Evolutionary conservation across 140 eudicot genomes (phyloP), one percentile per base, ranked within the genome.

Genomic region (Oenanthe javanica): DNA sequence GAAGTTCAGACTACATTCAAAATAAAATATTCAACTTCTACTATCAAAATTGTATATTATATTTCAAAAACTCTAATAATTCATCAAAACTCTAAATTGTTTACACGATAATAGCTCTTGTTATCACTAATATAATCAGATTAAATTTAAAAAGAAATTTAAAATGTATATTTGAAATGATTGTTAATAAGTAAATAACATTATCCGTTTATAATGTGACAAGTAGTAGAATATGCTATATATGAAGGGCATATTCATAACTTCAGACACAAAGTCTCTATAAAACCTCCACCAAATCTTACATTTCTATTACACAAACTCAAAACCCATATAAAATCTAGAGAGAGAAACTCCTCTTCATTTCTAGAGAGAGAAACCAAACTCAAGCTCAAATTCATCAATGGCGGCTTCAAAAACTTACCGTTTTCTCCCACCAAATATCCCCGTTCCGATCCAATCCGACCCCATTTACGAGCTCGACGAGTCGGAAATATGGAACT

Each of bases 401-500:
- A 73, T 73, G 88, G 88, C 86, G 77, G 79, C 86, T 48, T 79
- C 88, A 8, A 79, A 70, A 61, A 73, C 51, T 78, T 48, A 81
- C 85, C 85, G 61, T 4, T 85, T 51, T 61, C 78, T 82, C 55
- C 42, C 85, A 67, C 76, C 78, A 46, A 85, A 66, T 13, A 45
- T 48, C 12, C 51, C 50, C 3, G 49, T 16, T 10, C 81, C 83
- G 13, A 73, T 61, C 31, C 55, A 42, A 7, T 16, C 83, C 3
- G 84, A 79, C 10, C 52, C 80, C 55, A 19, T 49, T 45, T 83
- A 80, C 81, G 83, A 86, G 72, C 80, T 86, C 89, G 78, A 81
- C 76, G 87, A 86, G 38, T 81, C 85, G 21, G 87, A 86, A 75
- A 21, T 86, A 8, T 86, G 87, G 87, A 83, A 63, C 72, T 71